Percentiles rank a stretch among this genome's conserved stretches.
These are phyloP conservation scores for Globisporangium spiculum DNA, from an alignment of 352 stramenopile genomes.

Conservation along the genomic window DNA sequence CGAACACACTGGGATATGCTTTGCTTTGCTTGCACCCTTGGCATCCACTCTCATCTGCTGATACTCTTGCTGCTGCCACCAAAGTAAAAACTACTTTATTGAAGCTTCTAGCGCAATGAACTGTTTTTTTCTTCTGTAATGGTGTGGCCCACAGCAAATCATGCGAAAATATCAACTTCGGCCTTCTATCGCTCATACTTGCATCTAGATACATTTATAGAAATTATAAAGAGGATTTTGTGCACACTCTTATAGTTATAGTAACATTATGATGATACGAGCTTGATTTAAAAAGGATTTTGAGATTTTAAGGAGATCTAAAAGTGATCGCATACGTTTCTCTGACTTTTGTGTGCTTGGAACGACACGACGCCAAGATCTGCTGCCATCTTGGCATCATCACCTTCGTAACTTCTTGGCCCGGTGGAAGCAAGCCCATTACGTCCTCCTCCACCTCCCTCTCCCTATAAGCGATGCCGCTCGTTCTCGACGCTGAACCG, in stretches of 20 bases:
- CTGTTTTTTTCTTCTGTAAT: not conserved
- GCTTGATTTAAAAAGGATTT: not conserved
- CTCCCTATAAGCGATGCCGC: constrained; percentile 1
- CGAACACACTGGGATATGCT: not conserved
- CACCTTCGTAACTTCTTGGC: not conserved
- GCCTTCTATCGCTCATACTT: not conserved
- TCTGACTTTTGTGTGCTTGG: not conserved
- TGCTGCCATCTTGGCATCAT: not conserved
- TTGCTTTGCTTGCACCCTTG: not conserved
- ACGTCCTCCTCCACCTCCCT: not conserved
- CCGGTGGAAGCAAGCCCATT: not conserved
- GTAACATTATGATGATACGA: too few species aligned
- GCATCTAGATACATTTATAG: not conserved
- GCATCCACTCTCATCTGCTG: not conserved
- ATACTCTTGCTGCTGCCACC: not conserved
- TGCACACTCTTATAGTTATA: too few species aligned
- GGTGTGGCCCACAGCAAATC: not conserved
- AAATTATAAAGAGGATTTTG: not conserved
- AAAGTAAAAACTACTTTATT: not conserved
- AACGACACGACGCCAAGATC: not conserved
- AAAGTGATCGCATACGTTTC: not conserved
- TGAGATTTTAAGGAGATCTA: not conserved
- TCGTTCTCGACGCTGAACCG: not conserved
- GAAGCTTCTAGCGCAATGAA: not conserved
- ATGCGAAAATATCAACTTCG: not conserved